Percentiles rank a stretch among this genome's conserved stretches.
phyloP scores from a whole-genome alignment of 129 eudicot species.

The Glebionis coronaria region DNA sequence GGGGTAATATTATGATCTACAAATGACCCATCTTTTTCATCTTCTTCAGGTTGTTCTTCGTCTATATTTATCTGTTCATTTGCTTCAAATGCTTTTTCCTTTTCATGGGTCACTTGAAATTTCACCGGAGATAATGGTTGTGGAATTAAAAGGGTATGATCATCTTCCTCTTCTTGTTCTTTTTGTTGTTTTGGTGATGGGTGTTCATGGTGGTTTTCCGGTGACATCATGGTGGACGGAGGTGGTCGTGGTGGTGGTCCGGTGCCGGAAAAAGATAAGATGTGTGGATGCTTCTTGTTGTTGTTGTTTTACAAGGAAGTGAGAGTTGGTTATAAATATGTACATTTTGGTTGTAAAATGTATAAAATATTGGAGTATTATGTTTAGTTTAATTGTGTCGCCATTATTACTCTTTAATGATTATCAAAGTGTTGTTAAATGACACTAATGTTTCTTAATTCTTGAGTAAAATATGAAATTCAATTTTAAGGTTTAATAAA shows the following conservation, averaged over 20 bases:
- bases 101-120: not conserved
- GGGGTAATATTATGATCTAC: conserved; percentile 40
- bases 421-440: no score
- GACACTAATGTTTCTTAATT: no score
- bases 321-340: no score
- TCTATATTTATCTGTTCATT: conserved; percentile 42
- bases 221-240: conserved; percentile 29
- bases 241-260: conserved; percentile 16
- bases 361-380: no score
- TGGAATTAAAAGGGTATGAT: conserved; percentile 34
- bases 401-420: no score
- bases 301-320: no score
- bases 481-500: no score
- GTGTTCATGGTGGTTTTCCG: conserved; percentile 17
- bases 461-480: no score
- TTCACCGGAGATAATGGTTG: conserved; percentile 13
- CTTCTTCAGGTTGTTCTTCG: conserved; percentile 10
- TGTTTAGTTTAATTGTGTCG: no score
- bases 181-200: conserved; percentile 6
- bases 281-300: not conserved
- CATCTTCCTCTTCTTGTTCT: conserved; percentile 1
- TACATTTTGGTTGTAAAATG: no score
- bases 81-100: conserved; percentile 47
- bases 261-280: conserved; percentile 24
- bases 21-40: not conserved